A percentile compares a stretch with the other conserved stretches of the same genome.
Conservation (phyloP, 371 early-diverging fungal genomes). For the Mucor saturninus region DNA sequence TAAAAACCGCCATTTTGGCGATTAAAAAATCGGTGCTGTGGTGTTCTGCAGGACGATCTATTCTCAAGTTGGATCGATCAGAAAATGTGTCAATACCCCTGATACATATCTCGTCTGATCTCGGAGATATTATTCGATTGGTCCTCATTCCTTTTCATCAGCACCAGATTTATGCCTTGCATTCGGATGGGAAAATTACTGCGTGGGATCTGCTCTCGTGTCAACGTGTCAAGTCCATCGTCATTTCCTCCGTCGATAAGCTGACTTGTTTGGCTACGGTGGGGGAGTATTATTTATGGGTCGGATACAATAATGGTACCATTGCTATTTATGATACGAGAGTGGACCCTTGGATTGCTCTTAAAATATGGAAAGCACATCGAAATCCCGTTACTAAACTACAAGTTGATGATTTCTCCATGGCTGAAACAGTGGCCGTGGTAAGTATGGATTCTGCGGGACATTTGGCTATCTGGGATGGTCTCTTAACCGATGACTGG, state of each 20-base stretch:
- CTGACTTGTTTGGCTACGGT: conserved; percentile 60
- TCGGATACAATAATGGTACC: conserved; percentile 71
- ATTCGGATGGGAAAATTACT: conserved; percentile 76
- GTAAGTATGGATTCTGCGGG: conserved; percentile 69
- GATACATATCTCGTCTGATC: conserved; percentile 36
- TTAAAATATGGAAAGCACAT: conserved; percentile 72
- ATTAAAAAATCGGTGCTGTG: conserved; percentile 1
- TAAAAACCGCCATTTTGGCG: conserved; percentile 6
- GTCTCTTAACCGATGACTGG: conserved; percentile 69
- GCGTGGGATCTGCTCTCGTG: conserved; percentile 60
- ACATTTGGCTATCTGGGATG: conserved; percentile 75
- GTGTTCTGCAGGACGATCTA: neutral
- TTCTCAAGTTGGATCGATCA: neutral
- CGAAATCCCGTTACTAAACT: conserved; percentile 52
- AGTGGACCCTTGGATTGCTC: conserved; percentile 45
- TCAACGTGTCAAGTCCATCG: conserved; percentile 42
- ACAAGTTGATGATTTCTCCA: conserved; percentile 47
- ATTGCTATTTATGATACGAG: conserved; percentile 68
- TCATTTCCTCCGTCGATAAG: conserved; percentile 59
- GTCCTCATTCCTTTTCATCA: conserved; percentile 41
- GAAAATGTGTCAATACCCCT: neutral
- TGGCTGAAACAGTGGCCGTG: conserved; percentile 49
- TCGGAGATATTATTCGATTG: conserved; percentile 59
- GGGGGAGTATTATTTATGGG: conserved; percentile 68
- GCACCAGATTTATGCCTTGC: conserved; percentile 61